These are phyloP conservation scores for Peronosclerospora sorghi DNA, from an alignment of 352 stramenopile species.

Conservation along the genomic window DNA sequence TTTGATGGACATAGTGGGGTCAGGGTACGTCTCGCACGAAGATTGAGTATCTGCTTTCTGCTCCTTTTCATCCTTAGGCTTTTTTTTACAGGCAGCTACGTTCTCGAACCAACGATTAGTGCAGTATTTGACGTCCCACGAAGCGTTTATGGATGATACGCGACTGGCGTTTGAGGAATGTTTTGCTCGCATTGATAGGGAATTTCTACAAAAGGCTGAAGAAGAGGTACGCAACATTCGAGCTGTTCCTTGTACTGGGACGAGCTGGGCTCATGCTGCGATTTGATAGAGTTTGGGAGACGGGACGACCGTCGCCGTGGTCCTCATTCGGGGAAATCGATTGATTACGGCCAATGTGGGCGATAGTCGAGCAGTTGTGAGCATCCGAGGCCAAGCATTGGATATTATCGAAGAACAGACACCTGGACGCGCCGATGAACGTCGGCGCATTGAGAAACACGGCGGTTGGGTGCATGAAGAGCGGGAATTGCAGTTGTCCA, in stretches of 20 bases:
- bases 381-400: constrained; percentile 60
- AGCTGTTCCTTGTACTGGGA: no score
- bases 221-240: constrained; percentile 27
- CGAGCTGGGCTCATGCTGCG: no score
- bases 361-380: constrained; percentile 81
- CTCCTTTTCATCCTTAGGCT: neutral
- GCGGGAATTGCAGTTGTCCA: constrained; percentile 78
- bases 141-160: constrained; percentile 49
- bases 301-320: constrained; percentile 68
- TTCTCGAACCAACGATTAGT: constrained; percentile 66
- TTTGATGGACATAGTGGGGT: constrained; percentile 81
- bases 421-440: constrained; percentile 61
- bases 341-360: constrained; percentile 81
- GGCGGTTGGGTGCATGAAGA: constrained; percentile 79
- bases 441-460: constrained; percentile 51
- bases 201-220: constrained; percentile 59
- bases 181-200: constrained; percentile 63
- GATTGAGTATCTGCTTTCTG: neutral
- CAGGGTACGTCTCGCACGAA: constrained; percentile 30
- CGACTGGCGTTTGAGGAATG: constrained; percentile 59
- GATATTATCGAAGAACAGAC: constrained; percentile 86
- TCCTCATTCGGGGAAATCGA: constrained; percentile 71
- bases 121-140: constrained; percentile 56
- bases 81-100: constrained; percentile 38
- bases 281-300: constrained; percentile 40